Evolutionary conservation across 2,329 filamentous ascomycete species (phyloP), one percentile per base, ranked within the genome.

Genomic region (Annulohypoxylon truncatum): DNA sequence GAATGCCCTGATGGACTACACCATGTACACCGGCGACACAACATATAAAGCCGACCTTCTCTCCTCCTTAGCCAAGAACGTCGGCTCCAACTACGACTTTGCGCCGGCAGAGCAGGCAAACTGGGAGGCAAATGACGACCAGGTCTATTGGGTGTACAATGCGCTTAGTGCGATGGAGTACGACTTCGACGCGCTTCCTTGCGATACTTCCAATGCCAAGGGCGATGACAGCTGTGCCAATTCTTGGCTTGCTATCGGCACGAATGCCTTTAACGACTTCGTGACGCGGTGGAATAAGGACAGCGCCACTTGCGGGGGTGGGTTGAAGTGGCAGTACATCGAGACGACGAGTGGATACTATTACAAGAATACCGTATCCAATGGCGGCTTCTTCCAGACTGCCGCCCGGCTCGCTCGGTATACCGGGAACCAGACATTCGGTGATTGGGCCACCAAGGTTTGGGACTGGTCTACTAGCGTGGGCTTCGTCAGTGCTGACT

Each of bases 241-340:
- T 81, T 4, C 81, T 20, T 84, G 82, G 77, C 76, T 83, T 3
- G 79, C 83, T 4, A 80, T 89, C 22, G 82, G 82, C 8, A 81
- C 84, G 68, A 83, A 83, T 44, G 83, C 85, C 5, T 89, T 88
- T 78, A 82, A 89, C 64, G 80, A 80, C 18, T 74, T 68, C 62
- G 72, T 57, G 82, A 85, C 68, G 78, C 81, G 18, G 70, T 76
- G 86, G 47, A 81, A 85, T 51, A 87, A 85, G 82, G 85, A 89
- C 67, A 79, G 74, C 2, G 74, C 74, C 0, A 79, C 78, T 4
- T 89, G 87, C 70, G 79, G 79, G 13, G 87, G 86, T 60, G 87
- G 86, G 12, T 73, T 89, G 54, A 83, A 85, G 70, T 88, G 85
- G 85, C 87, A 90, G 76, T 86, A 89, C 60, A 86, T 83, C 73